Conservation (phyloP, 345 rosid species). For the Aquilaria yunnanensis region DNA sequence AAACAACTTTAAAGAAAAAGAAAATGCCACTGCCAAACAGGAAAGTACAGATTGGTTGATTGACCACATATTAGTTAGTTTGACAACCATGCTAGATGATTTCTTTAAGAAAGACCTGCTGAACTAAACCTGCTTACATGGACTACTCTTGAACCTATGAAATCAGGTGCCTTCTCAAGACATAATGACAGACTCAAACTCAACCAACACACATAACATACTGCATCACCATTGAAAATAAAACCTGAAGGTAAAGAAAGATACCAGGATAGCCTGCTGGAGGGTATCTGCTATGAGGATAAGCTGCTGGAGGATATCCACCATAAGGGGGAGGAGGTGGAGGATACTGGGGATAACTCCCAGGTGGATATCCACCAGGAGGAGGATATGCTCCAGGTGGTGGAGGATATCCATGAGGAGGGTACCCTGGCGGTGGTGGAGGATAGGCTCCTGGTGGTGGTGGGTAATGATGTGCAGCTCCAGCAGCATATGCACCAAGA, state of each 20-base stretch:
- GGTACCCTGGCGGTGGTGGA: slow-evolving; percentile 31
- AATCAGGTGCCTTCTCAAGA: too few relatives aligned
- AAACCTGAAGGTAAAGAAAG: slow-evolving; percentile 4
- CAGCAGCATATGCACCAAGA: slow-evolving; percentile 59
- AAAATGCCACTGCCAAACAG: too few relatives aligned
- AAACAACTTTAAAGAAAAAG: too few relatives aligned
- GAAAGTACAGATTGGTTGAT: too few relatives aligned
- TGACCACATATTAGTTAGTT: too few relatives aligned
- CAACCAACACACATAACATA: not conserved
- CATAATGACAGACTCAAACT: too few relatives aligned
- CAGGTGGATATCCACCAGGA: slow-evolving; percentile 17
- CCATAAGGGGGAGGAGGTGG: slow-evolving; percentile 18
- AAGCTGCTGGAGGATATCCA: slow-evolving; percentile 57
- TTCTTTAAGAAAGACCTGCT: too few relatives aligned
- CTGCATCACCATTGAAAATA: not conserved
- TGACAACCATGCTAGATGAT: too few relatives aligned
- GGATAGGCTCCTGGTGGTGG: slow-evolving; percentile 29
- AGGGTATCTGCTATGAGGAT: slow-evolving; percentile 51
- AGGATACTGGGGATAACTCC: slow-evolving; percentile 19
- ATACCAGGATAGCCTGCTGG: slow-evolving; percentile 52
- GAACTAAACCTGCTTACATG: too few relatives aligned
- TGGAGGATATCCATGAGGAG: slow-evolving; percentile 34
- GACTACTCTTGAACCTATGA: too few relatives aligned
- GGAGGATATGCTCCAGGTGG: slow-evolving; percentile 28
- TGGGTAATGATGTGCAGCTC: slow-evolving; percentile 33